phyloP scores from a whole-genome alignment of 176 grass and related monocot species.

The Carex kokanica region DNA sequence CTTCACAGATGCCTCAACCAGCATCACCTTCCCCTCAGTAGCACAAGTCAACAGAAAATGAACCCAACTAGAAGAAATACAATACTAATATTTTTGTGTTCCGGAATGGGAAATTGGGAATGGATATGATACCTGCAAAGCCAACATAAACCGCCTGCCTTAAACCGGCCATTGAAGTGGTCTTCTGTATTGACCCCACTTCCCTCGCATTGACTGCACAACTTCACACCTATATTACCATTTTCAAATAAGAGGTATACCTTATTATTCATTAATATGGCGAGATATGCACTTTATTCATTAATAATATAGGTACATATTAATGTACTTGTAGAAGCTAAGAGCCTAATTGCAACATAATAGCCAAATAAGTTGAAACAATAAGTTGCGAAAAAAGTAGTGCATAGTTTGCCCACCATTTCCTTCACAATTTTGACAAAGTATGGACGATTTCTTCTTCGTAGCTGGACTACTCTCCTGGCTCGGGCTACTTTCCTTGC shows the following conservation, averaged over 20 bases:
- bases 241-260: not conserved
- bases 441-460: constrained; percentile 9
- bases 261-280: not conserved
- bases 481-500: constrained; percentile 11
- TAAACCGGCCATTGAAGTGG: constrained; percentile 87
- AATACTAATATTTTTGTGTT: not conserved
- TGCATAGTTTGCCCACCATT: constrained; percentile 16
- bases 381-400: not conserved
- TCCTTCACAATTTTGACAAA: constrained; percentile 25
- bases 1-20: not conserved
- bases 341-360: not conserved
- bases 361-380: not conserved
- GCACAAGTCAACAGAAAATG: not conserved
- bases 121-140: constrained; percentile 73
- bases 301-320: no score
- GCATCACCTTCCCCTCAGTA: not conserved
- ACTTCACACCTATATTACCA: constrained; percentile 54
- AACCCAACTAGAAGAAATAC: not conserved
- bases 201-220: constrained; percentile 65
- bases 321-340: not conserved
- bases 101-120: not conserved
- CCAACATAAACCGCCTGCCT: constrained; percentile 81
- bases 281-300: not conserved
- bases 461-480: not conserved
- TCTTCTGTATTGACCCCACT: constrained; percentile 73